Percentiles rank a stretch among this genome's conserved stretches.
These are phyloP conservation scores for Tympanopsis confertula DNA, from an alignment of 2,329 filamentous ascomycete species.

Conservation along the genomic window DNA sequence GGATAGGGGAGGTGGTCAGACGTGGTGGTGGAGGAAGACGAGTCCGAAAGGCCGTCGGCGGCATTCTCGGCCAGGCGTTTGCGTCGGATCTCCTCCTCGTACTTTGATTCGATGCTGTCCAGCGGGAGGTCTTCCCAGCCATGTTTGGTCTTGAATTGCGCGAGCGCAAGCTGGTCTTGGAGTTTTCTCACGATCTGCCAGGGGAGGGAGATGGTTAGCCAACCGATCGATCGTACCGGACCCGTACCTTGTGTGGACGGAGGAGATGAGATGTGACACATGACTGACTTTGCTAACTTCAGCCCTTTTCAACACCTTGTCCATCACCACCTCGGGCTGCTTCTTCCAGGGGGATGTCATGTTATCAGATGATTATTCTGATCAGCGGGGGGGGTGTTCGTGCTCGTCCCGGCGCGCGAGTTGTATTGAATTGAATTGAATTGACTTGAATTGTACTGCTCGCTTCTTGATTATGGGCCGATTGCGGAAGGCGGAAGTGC, in stretches of 20 bases:
- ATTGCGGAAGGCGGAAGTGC: too few relatives aligned
- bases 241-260: constrained; percentile 1
- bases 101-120: constrained; percentile 72
- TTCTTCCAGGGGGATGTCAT: constrained; percentile 54
- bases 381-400: constrained; percentile 2
- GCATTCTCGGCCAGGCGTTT: constrained; percentile 52
- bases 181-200: constrained; percentile 79
- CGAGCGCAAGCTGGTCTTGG: constrained; percentile 85
- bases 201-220: constrained; percentile 10
- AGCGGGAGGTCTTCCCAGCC: constrained; percentile 86
- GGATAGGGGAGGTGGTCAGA: constrained; percentile 56
- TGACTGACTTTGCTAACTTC: constrained; percentile 63
- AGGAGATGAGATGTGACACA: constrained; percentile 3
- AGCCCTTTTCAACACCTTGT: constrained; percentile 60
- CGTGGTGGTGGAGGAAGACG: constrained; percentile 62
- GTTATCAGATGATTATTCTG: constrained; percentile 16
- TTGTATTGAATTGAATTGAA: neutral
- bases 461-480: too few relatives aligned
- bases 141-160: constrained; percentile 94
- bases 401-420: neutral
- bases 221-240: constrained; percentile 3
- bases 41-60: constrained; percentile 73
- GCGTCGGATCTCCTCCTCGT: constrained; percentile 68
- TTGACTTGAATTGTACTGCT: too few relatives aligned
- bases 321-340: constrained; percentile 52